phyloP scores from a whole-genome alignment of 306 rosid species.

The Castanopsis chinensis region DNA sequence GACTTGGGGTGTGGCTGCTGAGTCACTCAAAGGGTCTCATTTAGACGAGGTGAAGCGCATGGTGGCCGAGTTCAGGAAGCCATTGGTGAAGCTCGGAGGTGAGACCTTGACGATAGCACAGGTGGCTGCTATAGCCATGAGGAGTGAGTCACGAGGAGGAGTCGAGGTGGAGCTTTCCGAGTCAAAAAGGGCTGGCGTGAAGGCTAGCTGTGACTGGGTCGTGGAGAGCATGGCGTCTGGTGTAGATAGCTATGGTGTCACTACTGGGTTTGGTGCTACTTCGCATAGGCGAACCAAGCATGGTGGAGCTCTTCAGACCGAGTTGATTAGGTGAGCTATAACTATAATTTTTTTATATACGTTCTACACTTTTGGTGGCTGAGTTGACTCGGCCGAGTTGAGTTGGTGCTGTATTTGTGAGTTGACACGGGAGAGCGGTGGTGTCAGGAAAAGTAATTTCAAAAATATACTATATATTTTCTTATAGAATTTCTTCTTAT shows the following conservation, averaged over 20 bases:
- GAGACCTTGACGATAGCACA: conserved; percentile 64
- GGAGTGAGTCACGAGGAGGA: conserved; percentile 18
- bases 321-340: conserved; percentile 61
- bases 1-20: conserved; percentile 68
- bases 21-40: conserved; percentile 64
- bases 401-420: too few relatives aligned
- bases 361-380: too few relatives aligned
- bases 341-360: too few relatives aligned
- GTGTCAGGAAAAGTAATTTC: too few relatives aligned
- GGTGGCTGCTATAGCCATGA: conserved; percentile 71
- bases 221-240: conserved; percentile 78
- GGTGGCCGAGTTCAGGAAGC: conserved; percentile 71
- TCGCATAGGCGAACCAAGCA: conserved; percentile 83
- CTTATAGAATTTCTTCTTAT: too few relatives aligned
- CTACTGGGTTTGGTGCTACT: conserved; percentile 95
- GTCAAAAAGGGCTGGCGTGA: conserved; percentile 60
- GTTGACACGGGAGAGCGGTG: too few relatives aligned
- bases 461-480: too few relatives aligned
- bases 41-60: conserved; percentile 86
- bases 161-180: conserved; percentile 66
- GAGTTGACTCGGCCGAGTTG: too few relatives aligned
- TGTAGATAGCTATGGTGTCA: conserved; percentile 86
- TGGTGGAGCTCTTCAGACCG: conserved; percentile 88
- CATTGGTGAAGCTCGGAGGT: conserved; percentile 65
- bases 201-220: conserved; percentile 97